A percentile compares a stretch with the other conserved stretches of the same genome.
Conservation (phyloP, 1,284 basidiomycete species). For the Dichomitus squalens region DNA sequence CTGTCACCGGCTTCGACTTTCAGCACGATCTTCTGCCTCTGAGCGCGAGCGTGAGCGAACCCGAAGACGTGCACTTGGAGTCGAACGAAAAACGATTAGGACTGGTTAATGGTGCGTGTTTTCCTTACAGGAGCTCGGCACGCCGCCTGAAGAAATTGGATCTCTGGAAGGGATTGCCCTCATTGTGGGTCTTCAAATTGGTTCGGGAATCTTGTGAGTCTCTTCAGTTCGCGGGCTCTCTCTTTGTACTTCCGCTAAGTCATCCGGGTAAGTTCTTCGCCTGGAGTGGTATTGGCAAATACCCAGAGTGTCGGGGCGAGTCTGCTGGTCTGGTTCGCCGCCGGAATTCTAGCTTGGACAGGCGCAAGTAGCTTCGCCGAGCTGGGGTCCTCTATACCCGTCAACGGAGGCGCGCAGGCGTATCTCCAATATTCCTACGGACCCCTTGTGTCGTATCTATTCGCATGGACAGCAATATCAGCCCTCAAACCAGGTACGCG, state of each 20-base stretch:
- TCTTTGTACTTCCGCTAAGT: not conserved
- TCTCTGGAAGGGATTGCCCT: conserved; percentile 71
- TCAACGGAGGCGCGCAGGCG: conserved; percentile 90
- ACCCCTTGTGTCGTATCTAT: conserved; percentile 83
- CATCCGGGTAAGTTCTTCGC: conserved; percentile 65
- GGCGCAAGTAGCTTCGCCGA: conserved; percentile 92
- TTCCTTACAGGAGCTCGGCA: not conserved
- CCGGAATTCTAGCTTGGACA: conserved; percentile 89
- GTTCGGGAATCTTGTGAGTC: conserved; percentile 83
- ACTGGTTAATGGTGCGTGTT: conserved; percentile 67
- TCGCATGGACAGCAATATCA: conserved; percentile 89
- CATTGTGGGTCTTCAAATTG: conserved; percentile 85
- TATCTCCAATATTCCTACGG: conserved; percentile 91
- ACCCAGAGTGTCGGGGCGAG: conserved; percentile 86
- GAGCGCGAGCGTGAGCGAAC: conserved; percentile 72
- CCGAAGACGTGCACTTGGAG: conserved; percentile 49
- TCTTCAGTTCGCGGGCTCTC: too few relatives aligned
- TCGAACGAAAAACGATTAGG: conserved; percentile 73
- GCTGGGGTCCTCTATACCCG: conserved; percentile 80
- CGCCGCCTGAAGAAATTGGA: not conserved
- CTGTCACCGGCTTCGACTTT: conserved; percentile 79
- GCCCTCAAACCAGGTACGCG: conserved; percentile 80
- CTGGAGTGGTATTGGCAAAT: conserved; percentile 88
- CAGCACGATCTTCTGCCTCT: conserved; percentile 77
- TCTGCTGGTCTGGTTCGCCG: conserved; percentile 76